Percentiles rank a stretch among this genome's conserved stretches.
These are phyloP conservation scores for Rutstroemia sp. DNA, from an alignment of 2,329 filamentous ascomycete species.

Conservation along the genomic window DNA sequence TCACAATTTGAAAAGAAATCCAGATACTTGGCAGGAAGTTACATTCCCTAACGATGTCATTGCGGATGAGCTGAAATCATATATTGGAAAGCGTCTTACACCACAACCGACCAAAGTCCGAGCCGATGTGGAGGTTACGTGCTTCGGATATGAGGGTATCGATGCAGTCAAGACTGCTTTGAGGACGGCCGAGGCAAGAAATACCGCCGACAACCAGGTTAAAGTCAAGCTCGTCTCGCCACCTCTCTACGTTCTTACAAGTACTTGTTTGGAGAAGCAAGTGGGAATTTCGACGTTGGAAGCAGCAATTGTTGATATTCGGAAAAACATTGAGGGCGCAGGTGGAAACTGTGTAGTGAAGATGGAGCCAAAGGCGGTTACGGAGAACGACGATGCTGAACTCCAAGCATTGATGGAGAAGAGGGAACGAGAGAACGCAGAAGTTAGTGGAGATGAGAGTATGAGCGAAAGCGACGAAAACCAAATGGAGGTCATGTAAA, in stretches of 20 bases:
- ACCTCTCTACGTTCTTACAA: constrained; percentile 92
- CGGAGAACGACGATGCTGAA: constrained; percentile 95
- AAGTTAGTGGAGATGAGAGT: constrained; percentile 96
- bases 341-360: constrained; percentile 81
- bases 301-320: constrained; percentile 82
- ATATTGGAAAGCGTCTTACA: constrained; percentile 95
- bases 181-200: constrained; percentile 83
- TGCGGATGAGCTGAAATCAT: constrained; percentile 82
- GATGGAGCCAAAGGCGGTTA: constrained; percentile 99
- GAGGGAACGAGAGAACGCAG: constrained; percentile 93
- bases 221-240: constrained; percentile 98
- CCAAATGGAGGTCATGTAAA: constrained; percentile 47
- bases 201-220: constrained; percentile 87
- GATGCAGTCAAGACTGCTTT: constrained; percentile 94
- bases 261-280: constrained; percentile 89
- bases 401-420: constrained; percentile 98
- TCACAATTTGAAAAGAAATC: constrained; percentile 55
- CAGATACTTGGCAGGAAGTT: constrained; percentile 92
- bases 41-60: constrained; percentile 80
- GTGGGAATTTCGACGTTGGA: constrained; percentile 78
- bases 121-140: constrained; percentile 93
- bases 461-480: constrained; percentile 93
- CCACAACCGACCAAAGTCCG: constrained; percentile 98
- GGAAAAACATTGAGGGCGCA: constrained; percentile 67
- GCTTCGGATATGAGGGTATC: constrained; percentile 94